Conservation (phyloP, 306 rosid species). For the Mimosa pudica region DNA sequence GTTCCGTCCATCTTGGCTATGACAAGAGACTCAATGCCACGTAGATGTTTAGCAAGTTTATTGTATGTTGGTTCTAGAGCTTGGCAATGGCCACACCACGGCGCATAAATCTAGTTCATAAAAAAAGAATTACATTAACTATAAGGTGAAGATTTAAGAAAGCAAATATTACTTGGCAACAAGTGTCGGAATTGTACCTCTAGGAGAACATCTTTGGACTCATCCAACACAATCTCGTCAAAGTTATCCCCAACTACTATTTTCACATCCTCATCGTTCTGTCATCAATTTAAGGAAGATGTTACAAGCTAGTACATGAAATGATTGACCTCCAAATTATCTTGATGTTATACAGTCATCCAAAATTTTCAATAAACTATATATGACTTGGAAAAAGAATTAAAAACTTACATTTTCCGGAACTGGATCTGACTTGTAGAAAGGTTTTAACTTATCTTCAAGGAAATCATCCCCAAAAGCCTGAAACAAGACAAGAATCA, state of each 20-base stretch:
- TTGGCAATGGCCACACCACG: constrained; percentile 99
- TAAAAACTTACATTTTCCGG: constrained; percentile 72
- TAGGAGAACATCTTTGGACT: constrained; percentile 95
- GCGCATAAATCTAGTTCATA: constrained; percentile 84
- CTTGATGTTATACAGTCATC: neutral
- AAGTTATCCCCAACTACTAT: constrained; percentile 90
- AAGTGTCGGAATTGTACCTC: constrained; percentile 58
- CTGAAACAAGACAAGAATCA: constrained; percentile 41
- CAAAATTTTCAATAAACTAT: neutral
- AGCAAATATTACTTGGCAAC: constrained; percentile 26
- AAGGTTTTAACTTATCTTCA: constrained; percentile 89
- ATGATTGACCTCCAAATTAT: neutral
- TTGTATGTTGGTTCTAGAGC: constrained; percentile 90
- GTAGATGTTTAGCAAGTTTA: constrained; percentile 95
- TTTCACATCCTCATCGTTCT: constrained; percentile 88
- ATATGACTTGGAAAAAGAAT: constrained; percentile 6
- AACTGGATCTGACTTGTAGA: constrained; percentile 87
- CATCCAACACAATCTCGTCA: constrained; percentile 87
- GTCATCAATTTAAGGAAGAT: constrained; percentile 21
- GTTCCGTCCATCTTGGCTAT: constrained; percentile 99
- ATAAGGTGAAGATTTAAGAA: constrained; percentile 12
- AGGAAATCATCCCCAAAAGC: constrained; percentile 81
- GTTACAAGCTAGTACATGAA: neutral
- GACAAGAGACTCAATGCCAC: constrained; percentile 77
- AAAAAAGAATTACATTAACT: constrained; percentile 10